Evolutionary conservation across 164 flowering plant species (phyloP).

Genomic region (Dillenia suffruticosa): DNA sequence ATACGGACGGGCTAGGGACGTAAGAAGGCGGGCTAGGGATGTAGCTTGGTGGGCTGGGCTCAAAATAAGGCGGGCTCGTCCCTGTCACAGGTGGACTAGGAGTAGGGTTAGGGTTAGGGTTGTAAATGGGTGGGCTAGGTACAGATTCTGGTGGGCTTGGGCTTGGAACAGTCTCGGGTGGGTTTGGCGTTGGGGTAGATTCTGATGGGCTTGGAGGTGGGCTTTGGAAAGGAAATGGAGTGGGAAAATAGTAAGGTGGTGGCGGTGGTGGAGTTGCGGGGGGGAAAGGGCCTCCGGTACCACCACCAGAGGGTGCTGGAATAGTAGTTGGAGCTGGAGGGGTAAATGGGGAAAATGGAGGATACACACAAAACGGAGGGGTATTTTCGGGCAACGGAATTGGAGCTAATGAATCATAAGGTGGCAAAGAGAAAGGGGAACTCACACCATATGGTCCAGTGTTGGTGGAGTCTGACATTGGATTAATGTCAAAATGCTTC

Average conservation of each 20-base stretch:
- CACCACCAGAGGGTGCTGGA: constrained; percentile 20
- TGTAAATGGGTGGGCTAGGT: constrained; percentile 19
- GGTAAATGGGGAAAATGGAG: constrained; percentile 42
- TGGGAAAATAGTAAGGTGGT: constrained; percentile 18
- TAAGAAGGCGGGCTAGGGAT: constrained; percentile 18
- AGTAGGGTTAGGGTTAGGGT: not conserved
- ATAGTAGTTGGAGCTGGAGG: constrained; percentile 35
- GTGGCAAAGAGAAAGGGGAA: constrained; percentile 58
- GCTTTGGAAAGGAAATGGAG: constrained; percentile 29
- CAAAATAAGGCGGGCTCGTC: constrained; percentile 27
- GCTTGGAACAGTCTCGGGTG: constrained; percentile 19
- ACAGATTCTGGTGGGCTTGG: constrained; percentile 15
- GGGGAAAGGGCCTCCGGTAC: not conserved
- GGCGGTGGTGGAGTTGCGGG: constrained; percentile 30
- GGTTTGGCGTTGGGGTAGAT: constrained; percentile 27
- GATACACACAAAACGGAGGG: constrained; percentile 56
- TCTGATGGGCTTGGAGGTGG: constrained; percentile 43
- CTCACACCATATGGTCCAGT: constrained; percentile 41
- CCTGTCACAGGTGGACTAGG: constrained; percentile 38
- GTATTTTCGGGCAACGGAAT: constrained; percentile 35
- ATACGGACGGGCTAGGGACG: constrained; percentile 43
- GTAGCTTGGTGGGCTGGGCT: constrained; percentile 37
- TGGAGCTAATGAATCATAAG: constrained; percentile 52
- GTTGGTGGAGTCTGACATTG: constrained; percentile 21
- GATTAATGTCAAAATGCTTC: constrained; percentile 22